Evolutionary conservation across 345 rosid species (phyloP).

Genomic region (Bruguiera parviflora): DNA sequence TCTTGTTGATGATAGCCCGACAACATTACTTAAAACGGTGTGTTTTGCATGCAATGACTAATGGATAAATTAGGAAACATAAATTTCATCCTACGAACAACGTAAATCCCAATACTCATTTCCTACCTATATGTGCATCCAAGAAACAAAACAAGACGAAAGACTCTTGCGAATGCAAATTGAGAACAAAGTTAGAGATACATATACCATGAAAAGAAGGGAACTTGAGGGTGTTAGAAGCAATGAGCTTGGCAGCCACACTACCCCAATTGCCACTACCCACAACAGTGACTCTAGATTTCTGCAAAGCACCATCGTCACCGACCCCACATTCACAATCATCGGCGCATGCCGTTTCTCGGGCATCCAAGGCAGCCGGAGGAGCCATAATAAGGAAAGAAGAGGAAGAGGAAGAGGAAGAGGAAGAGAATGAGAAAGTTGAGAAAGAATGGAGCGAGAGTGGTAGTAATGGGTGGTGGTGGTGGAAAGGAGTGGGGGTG

Average conservation of each 20-base stretch:
- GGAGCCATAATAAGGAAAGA: slow-evolving; percentile 8
- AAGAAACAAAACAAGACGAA: not conserved
- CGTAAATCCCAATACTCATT: no score
- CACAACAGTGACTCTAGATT: slow-evolving; percentile 70
- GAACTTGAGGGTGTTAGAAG: slow-evolving; percentile 73
- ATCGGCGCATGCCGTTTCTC: slow-evolving; percentile 1
- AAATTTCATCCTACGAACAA: no score
- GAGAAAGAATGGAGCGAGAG: not conserved
- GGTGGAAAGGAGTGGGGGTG: not conserved
- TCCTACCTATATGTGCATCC: not conserved
- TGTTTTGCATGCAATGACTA: no score
- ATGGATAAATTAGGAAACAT: no score
- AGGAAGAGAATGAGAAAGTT: slow-evolving; percentile 17
- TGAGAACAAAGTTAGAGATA: not conserved
- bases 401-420: slow-evolving; percentile 12
- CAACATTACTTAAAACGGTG: no score
- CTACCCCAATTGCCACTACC: slow-evolving; percentile 99
- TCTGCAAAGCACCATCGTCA: slow-evolving; percentile 6
- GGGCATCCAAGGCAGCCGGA: slow-evolving; percentile 14
- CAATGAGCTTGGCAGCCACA: slow-evolving; percentile 94
- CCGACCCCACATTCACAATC: not conserved
- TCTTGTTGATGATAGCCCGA: no score
- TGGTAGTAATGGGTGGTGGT: slow-evolving; percentile 12
- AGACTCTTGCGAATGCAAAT: not conserved
- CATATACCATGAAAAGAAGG: slow-evolving; percentile 66